A percentile compares a stretch with the other conserved stretches of the same genome.
phyloP scores from a whole-genome alignment of 129 eudicot species.

The Flaveria trinervia region DNA sequence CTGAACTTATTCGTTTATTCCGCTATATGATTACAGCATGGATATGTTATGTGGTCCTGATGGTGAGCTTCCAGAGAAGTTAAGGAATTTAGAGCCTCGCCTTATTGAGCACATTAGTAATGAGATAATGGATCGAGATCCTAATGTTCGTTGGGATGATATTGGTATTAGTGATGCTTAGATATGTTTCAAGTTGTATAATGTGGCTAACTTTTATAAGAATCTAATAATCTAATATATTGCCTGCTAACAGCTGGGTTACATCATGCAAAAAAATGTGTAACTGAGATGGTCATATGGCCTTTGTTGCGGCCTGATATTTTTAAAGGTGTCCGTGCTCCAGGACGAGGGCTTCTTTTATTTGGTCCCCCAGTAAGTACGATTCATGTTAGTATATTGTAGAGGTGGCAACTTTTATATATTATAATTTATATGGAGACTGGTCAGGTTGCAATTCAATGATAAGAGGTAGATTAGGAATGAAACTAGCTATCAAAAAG shows the following conservation, averaged over 20 bases:
- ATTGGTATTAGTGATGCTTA: slow-evolving; percentile 57
- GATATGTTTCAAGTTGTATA: background rate
- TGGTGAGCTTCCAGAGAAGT: slow-evolving; percentile 96
- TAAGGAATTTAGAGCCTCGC: slow-evolving; percentile 87
- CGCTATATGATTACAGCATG: slow-evolving; percentile 48
- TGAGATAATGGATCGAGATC: slow-evolving; percentile 97
- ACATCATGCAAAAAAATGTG: slow-evolving; percentile 97
- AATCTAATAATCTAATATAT: slow-evolving; percentile 26
- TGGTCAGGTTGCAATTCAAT: background rate
- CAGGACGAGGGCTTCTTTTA: slow-evolving; percentile 96
- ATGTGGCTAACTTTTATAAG: slow-evolving; percentile 12
- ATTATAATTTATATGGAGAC: background rate
- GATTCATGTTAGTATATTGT: background rate
- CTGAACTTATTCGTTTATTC: slow-evolving; percentile 6
- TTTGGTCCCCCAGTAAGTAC: slow-evolving; percentile 98
- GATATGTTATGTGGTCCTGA: slow-evolving; percentile 93
- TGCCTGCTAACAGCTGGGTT: slow-evolving; percentile 65
- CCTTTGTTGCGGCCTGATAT: slow-evolving; percentile 98
- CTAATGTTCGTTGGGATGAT: slow-evolving; percentile 97
- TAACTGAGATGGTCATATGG: slow-evolving; percentile 96
- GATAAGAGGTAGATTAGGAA: background rate
- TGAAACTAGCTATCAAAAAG: background rate
- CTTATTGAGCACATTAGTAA: slow-evolving; percentile 93
- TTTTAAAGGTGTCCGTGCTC: slow-evolving; percentile 93
- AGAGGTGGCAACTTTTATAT: background rate